Base-by-base conservation (phyloP, 2,329 filamentous ascomycete genomes). In the Delphinella strobiligena region DNA sequence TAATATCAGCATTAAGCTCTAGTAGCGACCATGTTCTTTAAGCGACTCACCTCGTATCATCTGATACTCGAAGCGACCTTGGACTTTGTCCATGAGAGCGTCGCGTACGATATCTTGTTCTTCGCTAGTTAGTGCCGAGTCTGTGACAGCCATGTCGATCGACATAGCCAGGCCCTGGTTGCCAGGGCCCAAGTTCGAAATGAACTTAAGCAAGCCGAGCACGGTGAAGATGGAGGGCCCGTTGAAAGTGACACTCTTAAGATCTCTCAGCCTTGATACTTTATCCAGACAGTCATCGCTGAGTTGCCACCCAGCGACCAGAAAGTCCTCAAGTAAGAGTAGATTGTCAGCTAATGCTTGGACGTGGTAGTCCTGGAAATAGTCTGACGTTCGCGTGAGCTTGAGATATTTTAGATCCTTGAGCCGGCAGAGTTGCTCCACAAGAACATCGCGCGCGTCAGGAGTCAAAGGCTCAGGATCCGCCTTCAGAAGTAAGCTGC, bases 221-320 rank as follows among this genome's bases (percentile, higher is more conserved):
- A 59, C 58, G 0, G 70, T 72, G 51, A 82, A 79, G 2, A 56
- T 55, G 0, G 76, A 75, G 2, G 69, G 57, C 2, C 71, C 73
- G 29, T 64, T 67, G 31, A 80, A 68, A 4, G 64, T 67, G 5
- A 81, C 58, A 3, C 57, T 61, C 34, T 66, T 68, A 27, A 82
- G 56, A 22, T 67, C 61, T 3, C 53, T 52, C 32, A 79, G 58
- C 4, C 53, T 53, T 9, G 69, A 61, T 10, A 76, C 51, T 3
- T 54, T 51, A 24, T 52, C 51, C 41, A 69, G 63, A 9, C 71
- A 58, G 16, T 64, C 61, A 44, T 76, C 69, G 4, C 68, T 63
- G 16, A 72, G 55, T 12, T 70, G 69, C 32, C 67, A 63, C 7
- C 76, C 75, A 32, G 66, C 68, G 36, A 80, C 67, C 33, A 63